phyloP scores from a whole-genome alignment of 257 asterid species.

The Capsicum baccatum region DNA sequence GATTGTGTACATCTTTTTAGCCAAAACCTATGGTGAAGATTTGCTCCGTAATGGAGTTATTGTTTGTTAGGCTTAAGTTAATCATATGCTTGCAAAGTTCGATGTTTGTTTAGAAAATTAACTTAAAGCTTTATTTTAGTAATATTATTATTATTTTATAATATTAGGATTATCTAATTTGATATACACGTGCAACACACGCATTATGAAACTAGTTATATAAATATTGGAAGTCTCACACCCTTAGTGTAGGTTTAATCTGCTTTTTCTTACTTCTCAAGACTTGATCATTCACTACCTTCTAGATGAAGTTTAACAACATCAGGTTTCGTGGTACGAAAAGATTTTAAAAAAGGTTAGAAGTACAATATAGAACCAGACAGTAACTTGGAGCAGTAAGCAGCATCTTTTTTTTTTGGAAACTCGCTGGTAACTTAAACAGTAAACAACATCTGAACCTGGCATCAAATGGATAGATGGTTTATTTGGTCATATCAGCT shows the following conservation, averaged over 20 bases:
- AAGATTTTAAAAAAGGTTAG: background rate
- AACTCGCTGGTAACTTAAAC: background rate
- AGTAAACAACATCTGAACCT: background rate
- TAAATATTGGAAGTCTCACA: background rate
- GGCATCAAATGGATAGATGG: background rate
- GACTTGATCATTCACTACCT: background rate
- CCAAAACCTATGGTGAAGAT: too few relatives aligned
- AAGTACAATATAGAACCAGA: conserved; percentile 7
- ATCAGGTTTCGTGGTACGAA: background rate
- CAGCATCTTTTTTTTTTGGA: background rate
- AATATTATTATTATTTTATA: too few relatives aligned
- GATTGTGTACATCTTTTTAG: too few relatives aligned
- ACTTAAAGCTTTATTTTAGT: too few relatives aligned
- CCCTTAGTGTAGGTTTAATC: conserved; percentile 14
- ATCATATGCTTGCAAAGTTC: too few relatives aligned
- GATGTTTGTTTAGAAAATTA: too few relatives aligned
- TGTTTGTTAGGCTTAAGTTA: too few relatives aligned
- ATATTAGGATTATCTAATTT: too few relatives aligned
- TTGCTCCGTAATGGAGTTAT: too few relatives aligned
- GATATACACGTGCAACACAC: too few relatives aligned
- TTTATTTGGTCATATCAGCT: conserved; percentile 8
- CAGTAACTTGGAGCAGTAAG: background rate
- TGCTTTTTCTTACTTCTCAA: background rate
- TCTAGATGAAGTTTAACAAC: background rate
- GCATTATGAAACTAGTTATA: background rate